phyloP scores from a whole-genome alignment of 257 asterid genomes.

The Orobanche coerulescens region DNA sequence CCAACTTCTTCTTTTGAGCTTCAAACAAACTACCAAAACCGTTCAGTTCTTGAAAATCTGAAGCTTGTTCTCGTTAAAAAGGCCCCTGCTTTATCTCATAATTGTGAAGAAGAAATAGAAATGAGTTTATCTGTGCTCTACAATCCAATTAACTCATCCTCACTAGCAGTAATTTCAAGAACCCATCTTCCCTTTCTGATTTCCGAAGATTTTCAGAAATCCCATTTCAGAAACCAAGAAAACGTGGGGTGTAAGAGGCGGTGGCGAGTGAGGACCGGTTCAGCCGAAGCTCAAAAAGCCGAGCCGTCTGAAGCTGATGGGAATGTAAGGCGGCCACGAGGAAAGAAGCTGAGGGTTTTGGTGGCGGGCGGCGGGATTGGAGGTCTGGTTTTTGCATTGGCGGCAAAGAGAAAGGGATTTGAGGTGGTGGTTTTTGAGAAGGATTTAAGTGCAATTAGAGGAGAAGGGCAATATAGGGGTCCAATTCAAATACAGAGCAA shows the following conservation, averaged over 20 bases:
- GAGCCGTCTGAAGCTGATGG: background rate
- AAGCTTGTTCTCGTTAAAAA: background rate
- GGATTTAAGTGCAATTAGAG: constrained; percentile 93
- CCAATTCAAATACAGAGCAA: constrained; percentile 97
- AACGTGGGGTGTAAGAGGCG: constrained; percentile 27
- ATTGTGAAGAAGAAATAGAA: background rate
- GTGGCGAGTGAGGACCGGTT: constrained; percentile 26
- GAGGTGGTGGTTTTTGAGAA: constrained; percentile 91
- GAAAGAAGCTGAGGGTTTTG: constrained; percentile 58
- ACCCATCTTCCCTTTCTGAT: constrained; percentile 31
- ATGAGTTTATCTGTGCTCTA: constrained; percentile 44
- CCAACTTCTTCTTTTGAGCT: background rate
- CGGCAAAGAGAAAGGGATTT: constrained; percentile 77
- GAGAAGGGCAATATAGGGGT: constrained; percentile 93
- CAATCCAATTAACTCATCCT: constrained; percentile 37
- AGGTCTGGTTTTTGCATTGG: constrained; percentile 84
- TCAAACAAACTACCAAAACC: background rate
- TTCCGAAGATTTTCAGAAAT: constrained; percentile 26
- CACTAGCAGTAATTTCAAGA: constrained; percentile 37
- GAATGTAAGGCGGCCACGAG: background rate
- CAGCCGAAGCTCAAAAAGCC: constrained; percentile 22
- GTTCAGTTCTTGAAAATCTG: background rate
- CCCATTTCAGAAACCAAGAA: constrained; percentile 18
- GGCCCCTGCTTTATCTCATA: background rate
- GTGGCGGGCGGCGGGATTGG: constrained; percentile 99